Evolutionary conservation across 129 eudicot species (phyloP).

Genomic region (Calendula officinalis): DNA sequence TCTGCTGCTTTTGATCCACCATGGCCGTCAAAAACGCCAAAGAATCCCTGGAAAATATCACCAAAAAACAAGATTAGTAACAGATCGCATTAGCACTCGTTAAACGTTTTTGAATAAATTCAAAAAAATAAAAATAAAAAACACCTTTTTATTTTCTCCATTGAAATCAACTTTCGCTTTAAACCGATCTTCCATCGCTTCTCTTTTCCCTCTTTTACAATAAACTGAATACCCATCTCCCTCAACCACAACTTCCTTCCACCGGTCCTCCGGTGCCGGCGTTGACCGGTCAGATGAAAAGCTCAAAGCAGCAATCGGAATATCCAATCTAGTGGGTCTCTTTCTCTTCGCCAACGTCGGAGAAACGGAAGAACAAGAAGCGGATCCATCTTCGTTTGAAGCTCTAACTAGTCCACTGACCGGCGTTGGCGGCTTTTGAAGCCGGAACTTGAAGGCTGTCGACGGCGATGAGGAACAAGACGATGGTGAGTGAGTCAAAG

Average conservation of each 20-base stretch:
- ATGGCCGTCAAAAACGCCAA: slow-evolving; percentile 95
- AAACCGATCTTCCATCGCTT: slow-evolving; percentile 80
- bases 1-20: slow-evolving; percentile 95
- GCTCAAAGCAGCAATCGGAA: slow-evolving; percentile 50
- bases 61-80: slow-evolving; percentile 9
- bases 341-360: slow-evolving; percentile 57
- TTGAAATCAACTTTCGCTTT: slow-evolving; percentile 47
- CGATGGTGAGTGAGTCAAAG: slow-evolving; percentile 39
- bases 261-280: slow-evolving; percentile 28
- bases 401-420: slow-evolving; percentile 44
- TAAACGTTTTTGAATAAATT: no score
- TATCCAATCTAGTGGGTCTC: slow-evolving; percentile 73
- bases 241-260: slow-evolving; percentile 52
- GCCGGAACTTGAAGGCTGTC: slow-evolving; percentile 42
- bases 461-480: slow-evolving; percentile 44
- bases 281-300: slow-evolving; percentile 23
- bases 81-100: background rate
- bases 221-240: slow-evolving; percentile 82
- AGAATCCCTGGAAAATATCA: slow-evolving; percentile 57
- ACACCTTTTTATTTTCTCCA: slow-evolving; percentile 65
- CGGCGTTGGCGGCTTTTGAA: slow-evolving; percentile 40
- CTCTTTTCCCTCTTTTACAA: slow-evolving; percentile 85
- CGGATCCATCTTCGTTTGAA: slow-evolving; percentile 28
- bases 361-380: slow-evolving; percentile 13
- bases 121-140: background rate